A percentile compares a stretch with the other conserved stretches of the same genome.
These are phyloP conservation scores for Teunomyces barrocoloradensis DNA, from an alignment of 805 yeast genomes.

Conservation along the genomic window DNA sequence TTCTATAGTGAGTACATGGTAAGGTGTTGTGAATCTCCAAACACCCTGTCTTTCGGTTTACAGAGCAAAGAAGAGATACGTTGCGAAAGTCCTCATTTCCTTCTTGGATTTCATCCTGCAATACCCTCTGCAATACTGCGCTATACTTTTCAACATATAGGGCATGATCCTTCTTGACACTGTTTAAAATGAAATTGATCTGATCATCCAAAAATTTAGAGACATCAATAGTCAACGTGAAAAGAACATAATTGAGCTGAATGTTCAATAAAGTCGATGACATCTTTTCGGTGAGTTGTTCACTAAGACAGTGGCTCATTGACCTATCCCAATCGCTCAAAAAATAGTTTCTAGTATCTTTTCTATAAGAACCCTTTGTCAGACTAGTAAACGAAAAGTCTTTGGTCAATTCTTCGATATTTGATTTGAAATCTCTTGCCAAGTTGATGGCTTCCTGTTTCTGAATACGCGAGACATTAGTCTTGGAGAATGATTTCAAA, in stretches of 20 bases:
- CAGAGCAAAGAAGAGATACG: conserved; percentile 30
- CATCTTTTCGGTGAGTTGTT: conserved; percentile 21
- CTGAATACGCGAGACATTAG: conserved; percentile 12
- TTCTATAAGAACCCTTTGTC: background rate
- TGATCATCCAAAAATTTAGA: conserved; percentile 20
- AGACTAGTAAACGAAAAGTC: conserved; percentile 14
- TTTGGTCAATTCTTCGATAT: conserved; percentile 19
- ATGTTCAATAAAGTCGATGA: conserved; percentile 30
- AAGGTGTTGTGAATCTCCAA: conserved; percentile 33
- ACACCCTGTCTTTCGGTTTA: conserved; percentile 35
- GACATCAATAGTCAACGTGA: conserved; percentile 31
- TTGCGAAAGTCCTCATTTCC: conserved; percentile 7
- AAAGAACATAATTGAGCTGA: conserved; percentile 37
- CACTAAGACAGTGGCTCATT: conserved; percentile 23
- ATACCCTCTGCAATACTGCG: conserved; percentile 5
- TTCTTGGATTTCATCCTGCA: conserved; percentile 1
- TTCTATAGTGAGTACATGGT: conserved; percentile 22
- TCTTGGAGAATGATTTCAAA: conserved; percentile 13
- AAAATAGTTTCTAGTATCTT: conserved; percentile 11
- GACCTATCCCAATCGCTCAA: conserved; percentile 32
- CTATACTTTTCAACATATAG: conserved; percentile 5
- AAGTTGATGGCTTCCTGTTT: conserved; percentile 18
- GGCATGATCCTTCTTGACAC: conserved; percentile 1
- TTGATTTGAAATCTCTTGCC: conserved; percentile 18
- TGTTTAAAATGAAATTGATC: conserved; percentile 1